Conservation (phyloP, 2,329 filamentous ascomycete species). For the Alternaria rosae region DNA sequence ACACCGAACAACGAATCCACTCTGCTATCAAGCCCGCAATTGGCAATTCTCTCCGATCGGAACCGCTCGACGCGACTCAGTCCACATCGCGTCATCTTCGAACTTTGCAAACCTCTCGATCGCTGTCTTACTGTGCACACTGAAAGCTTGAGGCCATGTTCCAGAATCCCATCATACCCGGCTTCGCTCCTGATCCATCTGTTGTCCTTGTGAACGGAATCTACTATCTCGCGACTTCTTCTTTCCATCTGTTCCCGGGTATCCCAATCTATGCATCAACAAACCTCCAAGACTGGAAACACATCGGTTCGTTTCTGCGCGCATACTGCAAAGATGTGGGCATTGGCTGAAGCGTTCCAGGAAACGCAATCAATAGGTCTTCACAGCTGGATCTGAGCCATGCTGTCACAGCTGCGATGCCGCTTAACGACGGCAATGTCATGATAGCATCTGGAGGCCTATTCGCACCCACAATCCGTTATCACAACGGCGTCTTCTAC, state of each 20-base stretch:
- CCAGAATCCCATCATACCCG: constrained; percentile 50
- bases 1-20: not conserved
- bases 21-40: not conserved
- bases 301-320: constrained; percentile 18
- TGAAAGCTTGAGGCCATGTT: not conserved
- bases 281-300: constrained; percentile 60
- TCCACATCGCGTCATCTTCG: not conserved
- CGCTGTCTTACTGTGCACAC: not conserved
- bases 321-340: not conserved
- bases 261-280: constrained; percentile 59
- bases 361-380: not conserved
- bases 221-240: constrained; percentile 59
- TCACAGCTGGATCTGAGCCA: not conserved
- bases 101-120: not conserved
- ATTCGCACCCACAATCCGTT: constrained; percentile 7
- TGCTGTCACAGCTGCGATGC: not conserved
- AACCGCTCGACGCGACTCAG: not conserved
- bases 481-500: constrained; percentile 16
- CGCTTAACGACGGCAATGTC: not conserved
- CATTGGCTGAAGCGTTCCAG: not conserved
- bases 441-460: not conserved
- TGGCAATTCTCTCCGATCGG: not conserved
- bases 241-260: constrained; percentile 60
- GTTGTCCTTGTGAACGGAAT: constrained; percentile 52
- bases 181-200: constrained; percentile 57